Evolutionary conservation across 2,329 filamentous ascomycete genomes (phyloP).

Genomic region (Ophiocordyceps polyrhachis-furcata): DNA sequence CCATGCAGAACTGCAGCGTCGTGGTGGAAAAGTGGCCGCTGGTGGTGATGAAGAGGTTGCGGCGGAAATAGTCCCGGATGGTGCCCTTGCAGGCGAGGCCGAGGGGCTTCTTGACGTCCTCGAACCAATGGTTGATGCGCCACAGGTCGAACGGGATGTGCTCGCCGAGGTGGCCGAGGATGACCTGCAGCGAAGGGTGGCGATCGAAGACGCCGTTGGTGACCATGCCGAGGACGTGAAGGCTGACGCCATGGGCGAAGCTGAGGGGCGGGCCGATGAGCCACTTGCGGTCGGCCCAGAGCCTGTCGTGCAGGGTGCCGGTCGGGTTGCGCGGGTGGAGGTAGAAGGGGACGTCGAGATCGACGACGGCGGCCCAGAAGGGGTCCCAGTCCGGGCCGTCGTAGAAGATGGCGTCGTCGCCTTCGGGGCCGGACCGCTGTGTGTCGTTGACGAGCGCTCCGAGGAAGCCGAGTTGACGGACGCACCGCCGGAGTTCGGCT

Average conservation of each 20-base stretch:
- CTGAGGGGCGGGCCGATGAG: conserved; percentile 39
- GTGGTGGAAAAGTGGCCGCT: conserved; percentile 35
- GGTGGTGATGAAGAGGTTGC: conserved; percentile 39
- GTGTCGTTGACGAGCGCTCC: conserved; percentile 44
- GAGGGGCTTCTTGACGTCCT: conserved; percentile 33
- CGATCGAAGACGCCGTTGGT: conserved; percentile 32
- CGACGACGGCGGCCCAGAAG: conserved; percentile 39
- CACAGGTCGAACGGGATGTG: conserved; percentile 29
- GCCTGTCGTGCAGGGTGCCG: conserved; percentile 34
- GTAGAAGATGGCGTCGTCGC: conserved; percentile 45
- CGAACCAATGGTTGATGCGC: conserved; percentile 35
- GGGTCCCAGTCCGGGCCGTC: conserved; percentile 39
- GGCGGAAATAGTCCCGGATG: conserved; percentile 31
- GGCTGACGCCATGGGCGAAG: conserved; percentile 38
- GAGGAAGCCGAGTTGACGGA: conserved; percentile 40
- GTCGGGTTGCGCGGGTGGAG: conserved; percentile 42
- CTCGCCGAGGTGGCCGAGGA: conserved; percentile 30
- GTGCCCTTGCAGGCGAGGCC: conserved; percentile 28
- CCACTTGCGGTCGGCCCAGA: conserved; percentile 39
- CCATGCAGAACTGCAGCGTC: conserved; percentile 28
- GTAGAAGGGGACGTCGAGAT: conserved; percentile 46
- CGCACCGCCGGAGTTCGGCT: conserved; percentile 30
- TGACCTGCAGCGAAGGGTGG: conserved; percentile 23
- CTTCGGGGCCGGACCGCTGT: conserved; percentile 37
- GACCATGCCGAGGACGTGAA: conserved; percentile 34